Evolutionary conservation across 2,329 filamentous ascomycete genomes (phyloP).

Genomic region (Alternaria panax): DNA sequence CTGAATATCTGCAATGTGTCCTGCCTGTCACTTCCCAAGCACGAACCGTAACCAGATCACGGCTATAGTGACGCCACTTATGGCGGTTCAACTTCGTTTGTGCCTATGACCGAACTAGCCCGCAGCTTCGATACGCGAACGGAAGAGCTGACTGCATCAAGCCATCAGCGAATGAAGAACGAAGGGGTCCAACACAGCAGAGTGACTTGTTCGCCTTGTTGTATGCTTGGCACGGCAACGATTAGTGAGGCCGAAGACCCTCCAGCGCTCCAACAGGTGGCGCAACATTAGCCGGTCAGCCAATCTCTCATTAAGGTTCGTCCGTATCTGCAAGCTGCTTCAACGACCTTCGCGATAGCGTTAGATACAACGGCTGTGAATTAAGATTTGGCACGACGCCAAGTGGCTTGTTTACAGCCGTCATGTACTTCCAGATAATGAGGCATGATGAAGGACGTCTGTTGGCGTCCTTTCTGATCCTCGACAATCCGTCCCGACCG

Average conservation of each 20-base stretch:
- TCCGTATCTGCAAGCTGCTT: conserved; percentile 11
- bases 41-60: conserved; percentile 1
- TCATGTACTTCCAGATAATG: background rate
- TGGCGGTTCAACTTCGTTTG: background rate
- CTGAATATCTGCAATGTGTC: background rate
- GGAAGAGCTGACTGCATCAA: conserved; percentile 8
- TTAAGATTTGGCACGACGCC: background rate
- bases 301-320: conserved; percentile 6
- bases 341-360: background rate
- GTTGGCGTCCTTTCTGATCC: background rate
- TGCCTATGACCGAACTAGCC: background rate
- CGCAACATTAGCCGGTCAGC: conserved; percentile 26
- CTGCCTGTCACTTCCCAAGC: background rate
- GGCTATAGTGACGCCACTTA: conserved; percentile 5
- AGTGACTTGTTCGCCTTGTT: background rate
- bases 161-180: background rate
- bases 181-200: background rate
- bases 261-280: background rate
- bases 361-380: background rate
- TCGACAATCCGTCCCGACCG: background rate
- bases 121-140: conserved; percentile 5
- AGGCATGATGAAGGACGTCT: background rate
- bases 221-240: background rate
- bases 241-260: background rate
- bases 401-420: conserved; percentile 5